Base-by-base conservation (phyloP, 2,329 filamentous ascomycete genomes). In the Sclerotinia trifoliorum region DNA sequence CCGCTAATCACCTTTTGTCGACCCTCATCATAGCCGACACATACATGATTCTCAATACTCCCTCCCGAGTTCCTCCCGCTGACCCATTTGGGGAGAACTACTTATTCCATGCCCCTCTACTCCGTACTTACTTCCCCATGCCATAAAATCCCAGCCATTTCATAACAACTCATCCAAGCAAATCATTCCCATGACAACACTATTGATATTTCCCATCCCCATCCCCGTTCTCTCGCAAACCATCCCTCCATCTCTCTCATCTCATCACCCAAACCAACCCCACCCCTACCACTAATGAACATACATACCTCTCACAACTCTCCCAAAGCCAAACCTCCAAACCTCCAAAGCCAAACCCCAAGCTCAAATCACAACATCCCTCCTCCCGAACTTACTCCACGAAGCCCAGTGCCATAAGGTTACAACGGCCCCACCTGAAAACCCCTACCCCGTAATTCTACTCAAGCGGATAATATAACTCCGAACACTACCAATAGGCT, bases 341-440 rank as follows among this genome's bases (percentile, higher is more conserved):
- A 3, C 48, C n/a, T 24, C 48, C n/a, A 49, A 49, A 7, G 7
- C n/a, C 17, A 51, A 11, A n/a, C 48, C 10, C n/a, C 48, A 51
- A 51, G n/a, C 8, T 13, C 26, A 35, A 35, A 8, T 35, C 35
- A 35, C 21, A 55, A 10, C 17, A 29, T 55, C 52, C 32, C 17
- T 39, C 19, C n/a, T 56, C 21, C 32, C 54, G 54, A 56, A 56
- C n/a, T 35, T 56, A 56, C 54, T 29, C 32, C 54, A 56, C 54
- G 35, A 35, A 56, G 29, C 35, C 29, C 54, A n/a, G 8, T n/a
- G 35, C 7, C 35, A 35, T 10, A 10, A 35, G 7, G 35, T 35
- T n/a, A 32, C 35, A 39, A n/a, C 29, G 19, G 54, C 26, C 32
- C 29, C 19, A 21, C 46, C 29, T 8, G 2, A 39, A 32, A 39